Evolutionary conservation across 1,139 yeast species (phyloP).

Genomic region (Magnusiomyces paraingens): DNA sequence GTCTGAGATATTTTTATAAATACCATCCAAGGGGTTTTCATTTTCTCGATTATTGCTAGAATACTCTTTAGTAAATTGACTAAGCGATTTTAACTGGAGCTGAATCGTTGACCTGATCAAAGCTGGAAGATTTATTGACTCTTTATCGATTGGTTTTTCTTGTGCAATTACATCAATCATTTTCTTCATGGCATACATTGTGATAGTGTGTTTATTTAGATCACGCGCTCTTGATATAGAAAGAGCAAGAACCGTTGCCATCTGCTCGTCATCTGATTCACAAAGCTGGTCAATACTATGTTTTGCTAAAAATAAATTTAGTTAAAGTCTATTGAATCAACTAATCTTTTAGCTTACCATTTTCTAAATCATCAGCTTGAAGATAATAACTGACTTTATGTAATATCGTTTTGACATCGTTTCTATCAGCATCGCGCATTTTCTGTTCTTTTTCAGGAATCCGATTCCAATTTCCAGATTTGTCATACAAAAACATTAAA

Average conservation of each 20-base stretch:
- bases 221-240: slow-evolving; percentile 15
- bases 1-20: not conserved
- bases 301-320: not conserved
- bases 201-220: slow-evolving; percentile 7
- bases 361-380: not conserved
- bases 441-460: not conserved
- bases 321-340: not conserved
- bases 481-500: slow-evolving; percentile 3
- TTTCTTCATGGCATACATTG: slow-evolving; percentile 12
- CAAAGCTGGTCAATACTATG: slow-evolving; percentile 1
- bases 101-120: slow-evolving; percentile 15
- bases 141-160: slow-evolving; percentile 1
- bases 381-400: slow-evolving; percentile 1
- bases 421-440: not conserved
- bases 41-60: not conserved
- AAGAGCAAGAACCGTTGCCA: slow-evolving; percentile 11
- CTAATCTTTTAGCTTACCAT: not conserved
- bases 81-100: slow-evolving; percentile 11
- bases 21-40: not conserved
- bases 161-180: slow-evolving; percentile 13
- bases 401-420: not conserved
- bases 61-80: not conserved
- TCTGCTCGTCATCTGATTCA: not conserved
- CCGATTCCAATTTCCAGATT: not conserved
- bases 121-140: slow-evolving; percentile 14